phyloP scores from a whole-genome alignment of 345 rosid genomes.

The Salix exigua region DNA sequence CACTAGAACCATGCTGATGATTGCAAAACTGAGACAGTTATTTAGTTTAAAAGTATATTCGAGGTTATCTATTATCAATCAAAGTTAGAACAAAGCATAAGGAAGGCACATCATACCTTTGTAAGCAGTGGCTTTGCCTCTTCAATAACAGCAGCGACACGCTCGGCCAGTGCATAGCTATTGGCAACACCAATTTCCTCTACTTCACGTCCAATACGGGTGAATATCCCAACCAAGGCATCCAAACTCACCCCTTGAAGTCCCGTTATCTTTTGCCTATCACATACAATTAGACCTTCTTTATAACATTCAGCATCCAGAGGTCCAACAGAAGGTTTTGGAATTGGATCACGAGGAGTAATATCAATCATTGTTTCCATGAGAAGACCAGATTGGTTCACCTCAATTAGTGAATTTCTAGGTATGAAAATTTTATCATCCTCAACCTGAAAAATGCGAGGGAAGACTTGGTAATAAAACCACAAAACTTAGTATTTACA shows the following conservation, averaged over 20 bases:
- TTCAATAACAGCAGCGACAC: slow-evolving; percentile 72
- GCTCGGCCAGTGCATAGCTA: slow-evolving; percentile 62
- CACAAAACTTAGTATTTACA: neutral
- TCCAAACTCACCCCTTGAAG: slow-evolving; percentile 90
- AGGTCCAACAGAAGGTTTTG: slow-evolving; percentile 76
- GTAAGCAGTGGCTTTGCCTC: slow-evolving; percentile 82
- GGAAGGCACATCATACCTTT: slow-evolving; percentile 59
- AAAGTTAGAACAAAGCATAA: neutral
- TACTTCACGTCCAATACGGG: slow-evolving; percentile 82
- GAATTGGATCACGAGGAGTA: slow-evolving; percentile 84
- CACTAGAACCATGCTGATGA: neutral
- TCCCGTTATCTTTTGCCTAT: slow-evolving; percentile 86
- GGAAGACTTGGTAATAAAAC: neutral
- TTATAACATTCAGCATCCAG: slow-evolving; percentile 65
- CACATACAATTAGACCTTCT: slow-evolving; percentile 88
- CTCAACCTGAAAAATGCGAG: slow-evolving; percentile 55
- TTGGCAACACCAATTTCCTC: slow-evolving; percentile 77
- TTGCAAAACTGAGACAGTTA: neutral
- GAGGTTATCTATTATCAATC: neutral
- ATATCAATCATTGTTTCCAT: slow-evolving; percentile 96
- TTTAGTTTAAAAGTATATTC: neutral
- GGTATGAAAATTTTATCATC: slow-evolving; percentile 94
- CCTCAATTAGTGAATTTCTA: slow-evolving; percentile 79
- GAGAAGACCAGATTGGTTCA: slow-evolving; percentile 96
- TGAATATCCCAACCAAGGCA: slow-evolving; percentile 79